A percentile compares a stretch with the other conserved stretches of the same genome.
phyloP scores from a whole-genome alignment of 768 basidiomycete species.

The Leccinellum rugosiceps region DNA sequence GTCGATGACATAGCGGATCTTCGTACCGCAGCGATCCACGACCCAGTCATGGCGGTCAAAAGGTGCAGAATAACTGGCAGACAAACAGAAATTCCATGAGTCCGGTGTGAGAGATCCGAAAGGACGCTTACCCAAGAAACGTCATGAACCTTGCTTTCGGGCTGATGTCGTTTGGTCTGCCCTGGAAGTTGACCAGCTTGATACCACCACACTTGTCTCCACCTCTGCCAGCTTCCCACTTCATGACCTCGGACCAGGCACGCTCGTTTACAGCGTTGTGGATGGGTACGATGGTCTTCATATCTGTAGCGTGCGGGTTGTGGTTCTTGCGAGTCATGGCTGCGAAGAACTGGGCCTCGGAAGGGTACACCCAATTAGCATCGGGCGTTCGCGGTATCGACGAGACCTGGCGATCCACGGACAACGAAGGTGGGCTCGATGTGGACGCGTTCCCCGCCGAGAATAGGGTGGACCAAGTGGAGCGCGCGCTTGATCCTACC shows the following conservation, averaged over 20 bases:
- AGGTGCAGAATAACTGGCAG: slow-evolving; percentile 78
- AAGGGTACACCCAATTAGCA: slow-evolving; percentile 95
- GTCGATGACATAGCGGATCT: slow-evolving; percentile 93
- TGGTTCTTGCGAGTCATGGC: slow-evolving; percentile 96
- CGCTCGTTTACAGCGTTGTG: slow-evolving; percentile 99
- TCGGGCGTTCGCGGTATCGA: slow-evolving; percentile 77
- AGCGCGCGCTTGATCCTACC: slow-evolving; percentile 56
- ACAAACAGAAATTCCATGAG: neutral
- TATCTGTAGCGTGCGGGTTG: slow-evolving; percentile 81
- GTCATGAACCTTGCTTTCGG: slow-evolving; percentile 80
- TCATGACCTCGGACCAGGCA: slow-evolving; percentile 78
- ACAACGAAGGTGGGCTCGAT: slow-evolving; percentile 39
- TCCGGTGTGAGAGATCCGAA: neutral
- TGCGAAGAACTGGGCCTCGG: slow-evolving; percentile 97
- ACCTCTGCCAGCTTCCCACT: slow-evolving; percentile 81
- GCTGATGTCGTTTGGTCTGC: slow-evolving; percentile 74
- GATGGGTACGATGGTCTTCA: slow-evolving; percentile 95
- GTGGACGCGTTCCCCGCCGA: slow-evolving; percentile 9
- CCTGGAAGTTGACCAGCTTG: slow-evolving; percentile 87
- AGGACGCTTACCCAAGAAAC: slow-evolving; percentile 71
- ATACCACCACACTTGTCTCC: slow-evolving; percentile 79
- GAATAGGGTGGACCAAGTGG: slow-evolving; percentile 40
- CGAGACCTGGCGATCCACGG: slow-evolving; percentile 75
- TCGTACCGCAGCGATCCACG: slow-evolving; percentile 87
- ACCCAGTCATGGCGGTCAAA: slow-evolving; percentile 99